These are phyloP conservation scores for Aureoboletus auriporus DNA, from an alignment of 768 basidiomycete genomes.

Conservation along the genomic window DNA sequence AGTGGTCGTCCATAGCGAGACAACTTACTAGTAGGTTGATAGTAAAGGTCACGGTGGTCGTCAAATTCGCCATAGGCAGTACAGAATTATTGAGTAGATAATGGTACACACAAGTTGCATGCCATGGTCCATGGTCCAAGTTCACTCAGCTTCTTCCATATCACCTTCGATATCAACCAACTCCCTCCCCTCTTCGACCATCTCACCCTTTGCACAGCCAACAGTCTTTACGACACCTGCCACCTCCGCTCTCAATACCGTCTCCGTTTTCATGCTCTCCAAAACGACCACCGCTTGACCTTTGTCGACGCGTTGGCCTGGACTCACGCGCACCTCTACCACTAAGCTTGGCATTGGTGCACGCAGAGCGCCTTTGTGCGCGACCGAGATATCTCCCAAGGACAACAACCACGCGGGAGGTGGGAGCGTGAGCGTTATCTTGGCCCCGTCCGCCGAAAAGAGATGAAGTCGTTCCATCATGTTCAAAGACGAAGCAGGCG, in stretches of 20 bases:
- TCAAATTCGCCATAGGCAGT: too few relatives aligned
- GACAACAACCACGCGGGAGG: conserved; percentile 69
- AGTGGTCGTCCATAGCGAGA: too few relatives aligned
- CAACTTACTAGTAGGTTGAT: too few relatives aligned
- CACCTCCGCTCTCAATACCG: conserved; percentile 68
- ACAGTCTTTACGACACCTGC: conserved; percentile 69
- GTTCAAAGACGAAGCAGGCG: conserved; percentile 43
- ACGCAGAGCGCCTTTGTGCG: conserved; percentile 60
- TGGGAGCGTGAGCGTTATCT: conserved; percentile 63
- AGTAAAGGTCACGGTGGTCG: too few relatives aligned
- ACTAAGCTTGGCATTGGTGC: conserved; percentile 95
- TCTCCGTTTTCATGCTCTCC: conserved; percentile 99
- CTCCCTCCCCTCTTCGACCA: conserved; percentile 86
- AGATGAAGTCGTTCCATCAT: conserved; percentile 76
- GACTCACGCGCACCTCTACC: conserved; percentile 78
- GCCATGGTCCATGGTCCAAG: too few relatives aligned
- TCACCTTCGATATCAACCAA: conserved; percentile 64
- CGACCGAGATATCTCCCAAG: conserved; percentile 52
- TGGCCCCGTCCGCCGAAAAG: conserved; percentile 54
- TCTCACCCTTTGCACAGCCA: conserved; percentile 79
- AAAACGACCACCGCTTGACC: conserved; percentile 80
- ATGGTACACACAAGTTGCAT: too few relatives aligned
- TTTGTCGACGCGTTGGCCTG: conserved; percentile 74
- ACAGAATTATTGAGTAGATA: too few relatives aligned
- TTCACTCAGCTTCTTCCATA: conserved; percentile 21